Evolutionary conservation across 768 basidiomycete species (phyloP), one percentile per base, ranked within the genome.

Genomic region (Psilocybe subaeruginosa): DNA sequence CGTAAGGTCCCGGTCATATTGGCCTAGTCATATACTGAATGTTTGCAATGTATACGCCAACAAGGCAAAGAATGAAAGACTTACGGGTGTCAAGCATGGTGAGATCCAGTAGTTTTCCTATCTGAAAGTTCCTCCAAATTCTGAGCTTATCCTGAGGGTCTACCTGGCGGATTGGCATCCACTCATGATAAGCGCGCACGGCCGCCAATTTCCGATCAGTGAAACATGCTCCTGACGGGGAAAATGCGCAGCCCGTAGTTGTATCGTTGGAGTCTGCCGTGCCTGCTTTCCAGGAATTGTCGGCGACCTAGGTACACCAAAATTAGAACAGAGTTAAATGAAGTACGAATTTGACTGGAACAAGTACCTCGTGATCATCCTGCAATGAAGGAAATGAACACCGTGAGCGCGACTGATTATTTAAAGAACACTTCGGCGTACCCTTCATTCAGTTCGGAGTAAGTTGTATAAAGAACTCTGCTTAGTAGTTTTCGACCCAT

Each of bases 61-160:
- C 2, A 47, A 48, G 11, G 3, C 8, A 17, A 45, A 8, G 7
- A n/a, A 53, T 31, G 11, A 19, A 19, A 12, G 14, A 68, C 76
- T 62, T 58, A 83, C 86, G 80, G 19, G 86, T 87, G 68, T 88
- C 86, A 14, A 88, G 76, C 84, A 88, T 84, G 8, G 84, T 81
- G 65, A 86, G 69, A 66, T 86, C 85, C 64, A 85, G 67, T n/a
- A 87, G 77, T 68, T 85, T 84, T 49, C 85, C 86, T 39, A 88
- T 80, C 72, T 85, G 81, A 74, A 88, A 86, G 66, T 84, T 85
- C 35, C 85, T 78, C 84, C 84, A 87, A 55, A 86, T 86, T 29
- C 85, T 77, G 14, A 87, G 78, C 64, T 82, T 78, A 70, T 86
- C 84, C 54, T 79, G 78, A 1, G 78, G 77, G 43, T 79, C 78